Base-by-base conservation (phyloP, 352 stramenopile species). In the Pythium phragmiticola region DNA sequence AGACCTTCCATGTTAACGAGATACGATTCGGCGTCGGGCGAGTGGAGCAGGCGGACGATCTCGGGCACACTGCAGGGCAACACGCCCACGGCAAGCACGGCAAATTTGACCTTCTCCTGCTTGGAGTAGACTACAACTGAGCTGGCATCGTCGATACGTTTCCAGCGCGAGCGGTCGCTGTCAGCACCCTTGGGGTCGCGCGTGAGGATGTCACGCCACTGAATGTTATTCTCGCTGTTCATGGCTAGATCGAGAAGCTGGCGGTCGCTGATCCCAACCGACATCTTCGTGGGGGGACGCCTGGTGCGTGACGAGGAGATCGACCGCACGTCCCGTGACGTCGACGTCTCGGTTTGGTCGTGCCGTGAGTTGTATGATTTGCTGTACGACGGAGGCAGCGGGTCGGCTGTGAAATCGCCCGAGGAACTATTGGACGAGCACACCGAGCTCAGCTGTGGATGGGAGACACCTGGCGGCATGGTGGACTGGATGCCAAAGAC, bases 101-200 rank as follows among this genome's bases (percentile, higher is more conserved):
- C 52, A 36, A 51, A 66, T 0, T 21, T 7, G 16, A 30, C 26
- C 6, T 28, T 37, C 34, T 69, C 63, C 4, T 66, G 43, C 51
- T 63, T 68, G 49, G 49, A 56, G 57, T 64, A 73, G 49, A 73
- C 63, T 82, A 63, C 56, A 68, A 42, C 9, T 17, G 11, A 17
- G 37, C 37, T 12, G 42, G 2, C 12, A 17, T 48, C 42, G 42
- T 48, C 42, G 30, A 62, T 51, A 14, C 42, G 49, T 19, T 53
- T 62, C 55, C 55, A 62, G 12, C 45, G 28, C 26, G 43, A 19
- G 55, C 41, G 55, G 43, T 46, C 43, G 43, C 21, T 36, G 2
- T 4, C 14, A 9, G 14, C 34, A 26, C 12, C 55, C 42, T 39
- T 16, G 5, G 30, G 13, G 7, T 36, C 13, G 41, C 55, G 42